These are phyloP conservation scores for Tuctoria greenei DNA, from an alignment of 176 grass and related monocot species.

Conservation along the genomic window DNA sequence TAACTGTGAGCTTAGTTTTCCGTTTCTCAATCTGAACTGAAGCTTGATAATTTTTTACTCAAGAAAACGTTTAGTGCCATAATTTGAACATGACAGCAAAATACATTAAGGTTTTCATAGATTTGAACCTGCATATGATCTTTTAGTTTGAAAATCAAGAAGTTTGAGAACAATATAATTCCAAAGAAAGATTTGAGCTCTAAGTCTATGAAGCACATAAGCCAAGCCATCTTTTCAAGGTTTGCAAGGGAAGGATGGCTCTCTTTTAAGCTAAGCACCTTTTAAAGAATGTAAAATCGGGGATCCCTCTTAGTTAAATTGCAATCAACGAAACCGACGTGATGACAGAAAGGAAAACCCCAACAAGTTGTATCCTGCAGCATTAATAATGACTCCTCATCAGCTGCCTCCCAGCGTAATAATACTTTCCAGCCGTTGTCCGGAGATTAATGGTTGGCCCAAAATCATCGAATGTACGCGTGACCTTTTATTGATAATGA, in stretches of 20 bases:
- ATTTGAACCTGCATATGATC: too few relatives aligned
- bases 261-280: not conserved
- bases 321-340: not conserved
- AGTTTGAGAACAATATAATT: too few relatives aligned
- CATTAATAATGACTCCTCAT: not conserved
- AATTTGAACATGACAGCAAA: too few relatives aligned
- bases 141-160: too few relatives aligned
- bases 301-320: too few relatives aligned
- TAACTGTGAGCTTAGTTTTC: too few relatives aligned
- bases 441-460: not conserved
- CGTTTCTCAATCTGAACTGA: too few relatives aligned
- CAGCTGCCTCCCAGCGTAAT: not conserved
- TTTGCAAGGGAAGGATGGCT: not conserved
- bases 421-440: not conserved
- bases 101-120: too few relatives aligned
- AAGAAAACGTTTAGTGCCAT: too few relatives aligned
- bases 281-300: not conserved
- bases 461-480: not conserved
- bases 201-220: too few relatives aligned
- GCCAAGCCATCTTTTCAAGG: not conserved
- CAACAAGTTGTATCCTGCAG: not conserved
- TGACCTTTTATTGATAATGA: not conserved
- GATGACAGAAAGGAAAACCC: not conserved
- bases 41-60: too few relatives aligned
- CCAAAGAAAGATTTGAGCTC: too few relatives aligned